Evolutionary conservation across 345 rosid genomes (phyloP).

Genomic region (Aquilaria sinensis): DNA sequence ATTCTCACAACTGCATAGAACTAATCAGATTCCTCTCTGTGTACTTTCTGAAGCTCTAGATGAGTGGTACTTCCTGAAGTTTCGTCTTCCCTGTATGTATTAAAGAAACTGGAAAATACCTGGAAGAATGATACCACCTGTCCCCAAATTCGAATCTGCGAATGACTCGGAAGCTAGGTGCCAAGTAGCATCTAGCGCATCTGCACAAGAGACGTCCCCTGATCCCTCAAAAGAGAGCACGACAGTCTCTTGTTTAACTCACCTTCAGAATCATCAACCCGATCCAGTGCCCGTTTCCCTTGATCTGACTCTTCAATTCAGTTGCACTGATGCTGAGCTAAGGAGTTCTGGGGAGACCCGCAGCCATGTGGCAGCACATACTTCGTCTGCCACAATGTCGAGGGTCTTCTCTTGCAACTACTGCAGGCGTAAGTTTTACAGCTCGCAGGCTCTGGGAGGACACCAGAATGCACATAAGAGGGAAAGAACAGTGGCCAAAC

Average conservation of each 20-base stretch:
- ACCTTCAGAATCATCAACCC: slow-evolving; percentile 16
- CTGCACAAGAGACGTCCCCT: slow-evolving; percentile 27
- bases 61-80: too few relatives aligned
- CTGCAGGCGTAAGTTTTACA: slow-evolving; percentile 67
- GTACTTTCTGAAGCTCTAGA: too few relatives aligned
- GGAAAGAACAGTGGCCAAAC: slow-evolving; percentile 68
- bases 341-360: slow-evolving; percentile 44
- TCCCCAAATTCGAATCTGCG: slow-evolving; percentile 25
- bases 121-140: slow-evolving; percentile 16
- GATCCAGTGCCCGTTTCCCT: slow-evolving; percentile 33
- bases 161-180: slow-evolving; percentile 43
- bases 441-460: slow-evolving; percentile 92
- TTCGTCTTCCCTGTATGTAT: too few relatives aligned
- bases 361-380: slow-evolving; percentile 34
- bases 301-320: slow-evolving; percentile 49
- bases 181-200: slow-evolving; percentile 64
- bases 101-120: too few relatives aligned
- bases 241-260: slow-evolving; percentile 12
- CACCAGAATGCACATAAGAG: slow-evolving; percentile 91
- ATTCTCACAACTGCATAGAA: too few relatives aligned
- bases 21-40: too few relatives aligned
- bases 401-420: slow-evolving; percentile 84
- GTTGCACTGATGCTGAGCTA: slow-evolving; percentile 15
- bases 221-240: slow-evolving; percentile 34
- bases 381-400: slow-evolving; percentile 15